phyloP scores from a whole-genome alignment of 176 grass and related monocot genomes.

The Cymbopogon citratus region DNA sequence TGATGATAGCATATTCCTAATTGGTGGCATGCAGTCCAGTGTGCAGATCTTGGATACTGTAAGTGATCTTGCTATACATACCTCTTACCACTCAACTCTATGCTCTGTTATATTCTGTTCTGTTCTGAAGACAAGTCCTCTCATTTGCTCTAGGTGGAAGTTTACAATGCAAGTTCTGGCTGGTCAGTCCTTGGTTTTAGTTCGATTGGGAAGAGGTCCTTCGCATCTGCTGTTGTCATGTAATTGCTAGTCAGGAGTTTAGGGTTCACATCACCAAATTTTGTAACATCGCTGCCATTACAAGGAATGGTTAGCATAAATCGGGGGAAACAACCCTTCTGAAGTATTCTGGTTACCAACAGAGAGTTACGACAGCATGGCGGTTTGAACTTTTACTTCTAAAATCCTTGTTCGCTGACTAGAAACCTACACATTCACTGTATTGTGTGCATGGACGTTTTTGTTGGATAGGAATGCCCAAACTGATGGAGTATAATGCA shows the following conservation, averaged over 20 bases:
- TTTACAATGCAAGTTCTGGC: conserved; percentile 40
- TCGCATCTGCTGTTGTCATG: conserved; percentile 53
- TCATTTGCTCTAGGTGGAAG: conserved; percentile 52
- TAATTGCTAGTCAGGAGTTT: conserved; percentile 11
- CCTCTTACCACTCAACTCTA: not conserved
- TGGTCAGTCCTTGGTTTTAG: conserved; percentile 43
- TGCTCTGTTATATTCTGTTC: conserved; percentile 7
- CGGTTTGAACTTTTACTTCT: not conserved
- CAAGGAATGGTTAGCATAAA: not conserved
- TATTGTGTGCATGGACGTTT: not conserved
- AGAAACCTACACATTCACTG: not conserved
- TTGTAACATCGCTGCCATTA: not conserved
- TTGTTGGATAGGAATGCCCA: not conserved
- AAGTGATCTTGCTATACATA: not conserved
- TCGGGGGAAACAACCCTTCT: not conserved
- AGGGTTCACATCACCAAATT: conserved; percentile 6
- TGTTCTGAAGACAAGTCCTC: conserved; percentile 8
- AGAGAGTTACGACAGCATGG: not conserved
- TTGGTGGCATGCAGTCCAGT: conserved; percentile 54
- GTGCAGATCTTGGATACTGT: conserved; percentile 58
- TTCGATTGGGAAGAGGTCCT: conserved; percentile 73
- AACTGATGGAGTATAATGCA: not conserved
- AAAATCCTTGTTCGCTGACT: not conserved
- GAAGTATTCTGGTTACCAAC: conserved; percentile 10
- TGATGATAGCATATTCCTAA: conserved; percentile 41